Base-by-base conservation (phyloP, 345 rosid genomes). In the Odontarrhena argentea region DNA sequence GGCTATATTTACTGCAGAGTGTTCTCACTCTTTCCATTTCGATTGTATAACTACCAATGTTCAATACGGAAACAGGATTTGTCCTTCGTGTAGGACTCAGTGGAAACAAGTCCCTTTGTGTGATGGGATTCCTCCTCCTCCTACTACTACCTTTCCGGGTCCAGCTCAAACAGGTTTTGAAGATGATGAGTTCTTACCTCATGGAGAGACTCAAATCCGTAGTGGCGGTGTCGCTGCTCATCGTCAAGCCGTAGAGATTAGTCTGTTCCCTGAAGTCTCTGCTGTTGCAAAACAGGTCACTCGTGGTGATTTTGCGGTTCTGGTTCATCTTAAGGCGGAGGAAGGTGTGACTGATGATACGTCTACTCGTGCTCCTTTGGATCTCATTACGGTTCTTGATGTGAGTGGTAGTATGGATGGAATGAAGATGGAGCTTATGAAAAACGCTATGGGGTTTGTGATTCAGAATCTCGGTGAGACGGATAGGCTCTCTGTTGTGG, bases 401-500 rank as follows among this genome's bases (percentile, higher is more conserved):
- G 87, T 88, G 52, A 93, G 98, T 75, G 94, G 98, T 50, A 93
- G 97, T 81, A 93, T 93, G 97, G 84, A 84, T 2, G 97, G 98
- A 13, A 75, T 84, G 50, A 93, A 90, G 71, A 67, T 90, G 53
- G 88, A 85, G 37, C 81, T 93, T 79, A 68, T 88, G 77, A 93
- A 88, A 80, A 77, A 86, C 67, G 97, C 96, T 0, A 84, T 90
- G 87, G 83, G 85, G 13, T 93, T 93, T 67, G 92, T 93, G 60
- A 88, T 93, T 68, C 96, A 93, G 79, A 91, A 85, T 79, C 98
- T 93, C 41, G 86, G 92, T 35, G 81, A 92, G 36, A 74, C 77
- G 6, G 98, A 93, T 68, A 79, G 97, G 66, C 98, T 93, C 9
- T 93, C 95, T 62, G 95, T 93, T 48, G 74, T 91, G 37, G 79